Conservation (phyloP, 805 yeast genomes). For the Millerozyma miso region DNA sequence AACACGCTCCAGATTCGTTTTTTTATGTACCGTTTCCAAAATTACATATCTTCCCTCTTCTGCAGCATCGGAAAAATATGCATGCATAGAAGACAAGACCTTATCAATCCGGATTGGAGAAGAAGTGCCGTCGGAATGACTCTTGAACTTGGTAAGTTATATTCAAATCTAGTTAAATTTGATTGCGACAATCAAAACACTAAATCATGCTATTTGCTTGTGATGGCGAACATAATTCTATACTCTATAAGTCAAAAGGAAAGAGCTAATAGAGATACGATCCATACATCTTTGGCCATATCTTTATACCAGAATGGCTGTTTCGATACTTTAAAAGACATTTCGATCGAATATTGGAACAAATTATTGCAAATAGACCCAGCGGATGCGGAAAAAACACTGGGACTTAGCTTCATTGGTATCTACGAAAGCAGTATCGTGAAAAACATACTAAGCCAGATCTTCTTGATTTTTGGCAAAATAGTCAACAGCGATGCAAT, state of each 20-base stretch:
- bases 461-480: constrained; percentile 44
- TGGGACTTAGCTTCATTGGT: constrained; percentile 30
- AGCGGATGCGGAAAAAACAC: constrained; percentile 15
- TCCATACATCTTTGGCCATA: constrained; percentile 41
- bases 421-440: constrained; percentile 33
- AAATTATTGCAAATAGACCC: constrained; percentile 11
- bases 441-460: constrained; percentile 40
- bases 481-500: constrained; percentile 34
- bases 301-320: constrained; percentile 53
- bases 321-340: constrained; percentile 28
- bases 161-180: constrained; percentile 21
- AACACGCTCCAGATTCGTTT: constrained; percentile 56
- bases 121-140: constrained; percentile 41
- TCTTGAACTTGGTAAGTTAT: constrained; percentile 22
- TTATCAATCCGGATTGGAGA: constrained; percentile 25
- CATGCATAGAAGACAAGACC: constrained; percentile 47
- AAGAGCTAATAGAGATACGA: constrained; percentile 15
- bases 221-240: constrained; percentile 31
- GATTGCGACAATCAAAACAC: constrained; percentile 13
- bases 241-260: constrained; percentile 31
- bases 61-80: constrained; percentile 43
- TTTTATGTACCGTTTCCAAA: constrained; percentile 46
- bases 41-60: constrained; percentile 37
- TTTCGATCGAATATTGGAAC: constrained; percentile 17
- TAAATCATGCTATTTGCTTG: constrained; percentile 28